These are phyloP conservation scores for Aspergillus neoniger DNA, from an alignment of 2,329 filamentous ascomycete species.

Conservation along the genomic window DNA sequence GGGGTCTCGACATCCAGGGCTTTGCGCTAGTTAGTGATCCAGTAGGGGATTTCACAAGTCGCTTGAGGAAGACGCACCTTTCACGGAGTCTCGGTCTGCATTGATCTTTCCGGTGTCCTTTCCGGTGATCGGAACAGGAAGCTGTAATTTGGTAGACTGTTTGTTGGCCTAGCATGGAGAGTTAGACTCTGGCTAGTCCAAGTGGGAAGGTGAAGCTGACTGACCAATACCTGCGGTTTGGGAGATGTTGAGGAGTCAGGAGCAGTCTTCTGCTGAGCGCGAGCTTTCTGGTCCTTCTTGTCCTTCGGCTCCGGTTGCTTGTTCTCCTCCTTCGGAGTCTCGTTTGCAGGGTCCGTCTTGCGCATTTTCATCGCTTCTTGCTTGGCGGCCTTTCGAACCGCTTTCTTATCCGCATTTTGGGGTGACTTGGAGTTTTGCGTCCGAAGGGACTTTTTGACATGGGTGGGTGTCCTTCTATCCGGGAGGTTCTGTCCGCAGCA, in stretches of 20 bases:
- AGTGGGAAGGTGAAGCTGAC: background rate
- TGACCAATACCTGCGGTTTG: background rate
- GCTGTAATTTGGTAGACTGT: background rate
- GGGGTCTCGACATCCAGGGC: slow-evolving; percentile 49
- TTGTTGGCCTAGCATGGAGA: background rate
- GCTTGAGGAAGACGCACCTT: slow-evolving; percentile 16
- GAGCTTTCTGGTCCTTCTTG: background rate
- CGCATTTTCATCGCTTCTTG: background rate
- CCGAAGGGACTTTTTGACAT: background rate
- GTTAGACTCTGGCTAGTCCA: background rate
- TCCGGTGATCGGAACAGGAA: background rate
- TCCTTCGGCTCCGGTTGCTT: background rate
- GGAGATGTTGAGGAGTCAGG: too few species aligned
- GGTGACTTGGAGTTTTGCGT: background rate
- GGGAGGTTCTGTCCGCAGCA: background rate
- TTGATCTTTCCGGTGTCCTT: background rate
- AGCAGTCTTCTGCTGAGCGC: background rate
- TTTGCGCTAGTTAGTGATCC: slow-evolving; percentile 16
- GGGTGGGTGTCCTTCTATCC: background rate
- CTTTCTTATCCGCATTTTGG: background rate
- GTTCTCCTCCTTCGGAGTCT: background rate
- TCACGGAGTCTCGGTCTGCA: background rate
- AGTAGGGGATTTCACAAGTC: background rate
- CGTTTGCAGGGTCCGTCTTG: background rate
- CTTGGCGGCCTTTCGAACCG: background rate